Conservation (phyloP, 2,329 filamentous ascomycete genomes). For the Colletotrichum camelliae region DNA sequence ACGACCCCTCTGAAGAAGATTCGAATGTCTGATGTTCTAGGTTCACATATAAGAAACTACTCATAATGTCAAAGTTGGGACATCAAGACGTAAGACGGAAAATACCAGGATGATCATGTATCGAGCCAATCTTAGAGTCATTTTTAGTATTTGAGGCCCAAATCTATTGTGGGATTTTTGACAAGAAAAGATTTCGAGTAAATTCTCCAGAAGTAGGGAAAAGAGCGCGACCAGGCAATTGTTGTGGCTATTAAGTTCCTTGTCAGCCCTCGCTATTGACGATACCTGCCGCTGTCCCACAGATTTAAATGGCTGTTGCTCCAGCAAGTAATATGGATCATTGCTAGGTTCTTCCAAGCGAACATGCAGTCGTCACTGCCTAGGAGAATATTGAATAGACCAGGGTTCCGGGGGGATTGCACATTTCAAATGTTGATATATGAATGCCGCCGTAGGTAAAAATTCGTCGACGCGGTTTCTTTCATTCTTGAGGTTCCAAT, state of each 20-base stretch:
- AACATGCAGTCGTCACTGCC: background rate
- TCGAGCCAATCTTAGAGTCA: background rate
- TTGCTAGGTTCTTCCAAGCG: background rate
- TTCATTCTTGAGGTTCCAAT: too few relatives aligned
- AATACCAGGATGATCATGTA: background rate
- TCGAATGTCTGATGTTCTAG: background rate
- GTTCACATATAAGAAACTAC: background rate
- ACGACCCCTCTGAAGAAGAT: background rate
- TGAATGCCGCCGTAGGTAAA: background rate
- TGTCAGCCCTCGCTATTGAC: background rate
- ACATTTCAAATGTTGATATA: background rate
- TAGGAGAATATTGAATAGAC: background rate
- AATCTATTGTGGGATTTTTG: background rate
- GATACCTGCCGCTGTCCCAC: background rate
- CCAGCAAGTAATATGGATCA: background rate
- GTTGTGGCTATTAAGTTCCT: background rate
- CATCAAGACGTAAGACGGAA: background rate
- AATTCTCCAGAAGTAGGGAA: background rate
- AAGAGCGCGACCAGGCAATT: background rate
- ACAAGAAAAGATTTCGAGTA: background rate
- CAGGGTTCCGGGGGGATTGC: too few relatives aligned
- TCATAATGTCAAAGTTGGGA: background rate
- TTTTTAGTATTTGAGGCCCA: background rate
- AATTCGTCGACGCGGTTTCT: background rate
- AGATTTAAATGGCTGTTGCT: background rate